These are phyloP conservation scores for Panus rudis DNA, from an alignment of 768 basidiomycete species.

Conservation along the genomic window DNA sequence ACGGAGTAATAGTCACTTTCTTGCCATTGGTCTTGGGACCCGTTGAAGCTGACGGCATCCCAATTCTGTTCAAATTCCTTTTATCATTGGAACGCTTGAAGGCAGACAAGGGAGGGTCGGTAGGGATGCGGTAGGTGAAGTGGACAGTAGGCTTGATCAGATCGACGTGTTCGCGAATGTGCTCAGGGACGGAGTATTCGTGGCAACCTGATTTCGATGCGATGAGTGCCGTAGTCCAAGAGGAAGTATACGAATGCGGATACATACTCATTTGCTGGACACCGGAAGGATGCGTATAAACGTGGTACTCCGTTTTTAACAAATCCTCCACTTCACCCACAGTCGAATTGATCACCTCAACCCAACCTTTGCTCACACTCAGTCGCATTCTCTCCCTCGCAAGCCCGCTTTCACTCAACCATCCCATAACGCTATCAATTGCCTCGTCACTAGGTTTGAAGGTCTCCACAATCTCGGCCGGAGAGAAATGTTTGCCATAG, in stretches of 20 bases:
- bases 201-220: neutral
- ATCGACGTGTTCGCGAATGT: constrained; percentile 54
- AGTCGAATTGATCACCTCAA: constrained; percentile 31
- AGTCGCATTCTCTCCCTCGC: constrained; percentile 30
- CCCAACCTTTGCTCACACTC: constrained; percentile 34
- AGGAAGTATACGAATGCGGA: constrained; percentile 19
- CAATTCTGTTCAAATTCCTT: neutral
- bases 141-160: constrained; percentile 67
- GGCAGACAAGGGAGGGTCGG: neutral
- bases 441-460: constrained; percentile 40
- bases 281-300: constrained; percentile 50
- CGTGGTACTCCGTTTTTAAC: constrained; percentile 42
- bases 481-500: constrained; percentile 45
- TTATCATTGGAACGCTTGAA: neutral
- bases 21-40: neutral
- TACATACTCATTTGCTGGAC: constrained; percentile 52
- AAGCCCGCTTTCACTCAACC: constrained; percentile 39
- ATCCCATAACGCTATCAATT: constrained; percentile 33
- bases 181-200: constrained; percentile 55
- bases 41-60: neutral
- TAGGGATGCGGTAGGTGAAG: constrained; percentile 33
- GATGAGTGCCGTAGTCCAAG: neutral
- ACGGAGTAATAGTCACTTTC: neutral
- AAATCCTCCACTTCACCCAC: constrained; percentile 38
- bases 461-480: constrained; percentile 34